Evolutionary conservation across 1,139 yeast species (phyloP), one percentile per base, ranked within the genome.

Genomic region (Tardiomyces digboiensis): DNA sequence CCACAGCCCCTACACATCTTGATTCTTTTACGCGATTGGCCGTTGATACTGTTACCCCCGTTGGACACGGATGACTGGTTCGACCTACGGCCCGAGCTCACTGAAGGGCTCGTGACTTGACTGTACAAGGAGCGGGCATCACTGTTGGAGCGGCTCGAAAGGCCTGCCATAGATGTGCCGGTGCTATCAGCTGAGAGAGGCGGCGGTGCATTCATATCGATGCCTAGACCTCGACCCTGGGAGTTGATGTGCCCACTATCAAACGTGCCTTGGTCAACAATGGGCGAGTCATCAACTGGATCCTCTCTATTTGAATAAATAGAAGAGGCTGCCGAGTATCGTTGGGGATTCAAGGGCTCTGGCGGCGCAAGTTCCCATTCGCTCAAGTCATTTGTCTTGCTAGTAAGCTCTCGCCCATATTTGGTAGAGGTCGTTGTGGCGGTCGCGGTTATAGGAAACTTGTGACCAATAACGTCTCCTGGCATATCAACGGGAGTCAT

Each of bases 1-100:
- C 63, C 58, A 67, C 98, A 89, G 10, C 70, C 72, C 7, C 71
- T 61, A 54, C 71, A 66, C 14, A 52, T 40, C 43, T 53, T 50
- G 21, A 46, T 14, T 19, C 29, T 36, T 19, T 19, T 16, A 42
- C 29, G 33, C 20, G 43, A 13, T 8, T n/a, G 16, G 33, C 3
- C 16, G 10, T n/a, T n/a, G n/a, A n/a, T n/a, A n/a, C n/a, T n/a
- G n/a, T n/a, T n/a, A n/a, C n/a, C n/a, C n/a, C 33, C 33, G 16
- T 26, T n/a, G 5, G 33, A 26, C 5, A 26, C 10, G 5, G 33
- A 26, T 16, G 33, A 26, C 33, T 26, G 33, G 33, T 26, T 26
- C 33, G 33, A 26, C 8, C 33, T n/a, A 16, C 14, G 33, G 5
- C 33, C 33, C 33, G 33, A 26, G 33, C 33, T 26, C 8, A 26